A percentile compares a stretch with the other conserved stretches of the same genome.
Evolutionary conservation across 768 basidiomycete genomes (phyloP).

Genomic region (Suillus ampliporus): DNA sequence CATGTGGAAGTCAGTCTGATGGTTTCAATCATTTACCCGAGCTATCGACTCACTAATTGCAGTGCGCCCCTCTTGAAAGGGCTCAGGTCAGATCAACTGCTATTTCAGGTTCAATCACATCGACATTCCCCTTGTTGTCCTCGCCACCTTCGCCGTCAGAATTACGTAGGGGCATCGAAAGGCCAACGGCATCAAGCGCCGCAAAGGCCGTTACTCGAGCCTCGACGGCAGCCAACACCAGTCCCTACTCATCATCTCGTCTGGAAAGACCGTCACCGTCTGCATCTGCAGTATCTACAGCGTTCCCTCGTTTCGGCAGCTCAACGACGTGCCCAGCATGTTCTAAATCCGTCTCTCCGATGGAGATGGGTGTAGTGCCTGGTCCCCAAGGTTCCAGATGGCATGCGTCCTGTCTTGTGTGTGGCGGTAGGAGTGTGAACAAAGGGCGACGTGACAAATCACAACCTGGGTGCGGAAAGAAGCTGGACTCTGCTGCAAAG

Average conservation of each 20-base stretch:
- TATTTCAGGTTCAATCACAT: conserved; percentile 15
- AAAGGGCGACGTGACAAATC: conserved; percentile 55
- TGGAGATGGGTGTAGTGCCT: conserved; percentile 87
- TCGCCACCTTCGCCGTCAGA: conserved; percentile 24
- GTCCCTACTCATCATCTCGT: conserved; percentile 35
- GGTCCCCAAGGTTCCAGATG: conserved; percentile 84
- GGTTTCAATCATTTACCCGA: neutral
- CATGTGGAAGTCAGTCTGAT: conserved; percentile 57
- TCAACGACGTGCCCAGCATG: conserved; percentile 76
- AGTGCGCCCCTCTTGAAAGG: conserved; percentile 53
- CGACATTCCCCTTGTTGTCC: conserved; percentile 17
- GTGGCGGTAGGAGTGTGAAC: conserved; percentile 67
- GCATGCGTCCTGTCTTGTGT: conserved; percentile 80
- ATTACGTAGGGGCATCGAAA: conserved; percentile 25
- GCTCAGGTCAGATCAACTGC: conserved; percentile 19
- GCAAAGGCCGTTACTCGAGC: conserved; percentile 12
- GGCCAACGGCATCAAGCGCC: conserved; percentile 12
- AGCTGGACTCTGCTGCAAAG: conserved; percentile 83
- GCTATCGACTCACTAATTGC: conserved; percentile 16
- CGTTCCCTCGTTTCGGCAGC: conserved; percentile 39
- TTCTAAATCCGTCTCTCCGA: conserved; percentile 70
- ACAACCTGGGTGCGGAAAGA: conserved; percentile 82
- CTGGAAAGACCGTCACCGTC: conserved; percentile 31
- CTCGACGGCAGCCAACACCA: conserved; percentile 20
- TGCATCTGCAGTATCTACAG: conserved; percentile 20